phyloP scores from a whole-genome alignment of 495 filamentous ascomycete genomes.

The Penicillium cataractarum region DNA sequence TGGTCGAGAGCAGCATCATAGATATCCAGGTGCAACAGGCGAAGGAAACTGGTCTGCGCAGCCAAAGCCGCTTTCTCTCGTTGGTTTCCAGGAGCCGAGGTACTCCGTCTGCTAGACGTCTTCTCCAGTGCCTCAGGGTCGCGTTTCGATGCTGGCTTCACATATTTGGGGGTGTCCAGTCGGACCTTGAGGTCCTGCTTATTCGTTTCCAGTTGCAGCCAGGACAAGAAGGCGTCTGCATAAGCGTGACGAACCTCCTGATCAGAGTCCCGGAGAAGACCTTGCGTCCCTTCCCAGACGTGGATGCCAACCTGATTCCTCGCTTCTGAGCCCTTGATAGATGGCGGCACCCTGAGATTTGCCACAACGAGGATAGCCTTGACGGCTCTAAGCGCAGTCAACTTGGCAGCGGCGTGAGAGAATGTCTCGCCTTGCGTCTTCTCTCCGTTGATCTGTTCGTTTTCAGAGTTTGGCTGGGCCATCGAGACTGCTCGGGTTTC shows the following conservation, averaged over 20 bases:
- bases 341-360: constrained; percentile 63
- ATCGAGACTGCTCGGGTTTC: constrained; percentile 25
- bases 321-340: constrained; percentile 62
- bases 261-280: constrained; percentile 79
- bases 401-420: constrained; percentile 70
- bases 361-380: constrained; percentile 80
- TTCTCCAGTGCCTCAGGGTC: constrained; percentile 52
- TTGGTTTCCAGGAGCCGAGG: constrained; percentile 54
- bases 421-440: constrained; percentile 56
- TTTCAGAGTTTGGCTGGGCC: constrained; percentile 7
- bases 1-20: constrained; percentile 82
- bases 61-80: constrained; percentile 60
- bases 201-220: constrained; percentile 79
- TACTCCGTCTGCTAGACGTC: constrained; percentile 49
- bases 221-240: constrained; percentile 76
- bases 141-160: constrained; percentile 35
- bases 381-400: constrained; percentile 77
- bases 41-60: constrained; percentile 70
- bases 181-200: constrained; percentile 64
- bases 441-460: constrained; percentile 28
- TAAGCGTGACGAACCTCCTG: constrained; percentile 79
- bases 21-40: constrained; percentile 81
- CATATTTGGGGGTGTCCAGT: constrained; percentile 54
- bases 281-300: constrained; percentile 91
- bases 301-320: constrained; percentile 74